phyloP scores from a whole-genome alignment of 257 asterid species.

The Parsonsia alboflavescens region DNA sequence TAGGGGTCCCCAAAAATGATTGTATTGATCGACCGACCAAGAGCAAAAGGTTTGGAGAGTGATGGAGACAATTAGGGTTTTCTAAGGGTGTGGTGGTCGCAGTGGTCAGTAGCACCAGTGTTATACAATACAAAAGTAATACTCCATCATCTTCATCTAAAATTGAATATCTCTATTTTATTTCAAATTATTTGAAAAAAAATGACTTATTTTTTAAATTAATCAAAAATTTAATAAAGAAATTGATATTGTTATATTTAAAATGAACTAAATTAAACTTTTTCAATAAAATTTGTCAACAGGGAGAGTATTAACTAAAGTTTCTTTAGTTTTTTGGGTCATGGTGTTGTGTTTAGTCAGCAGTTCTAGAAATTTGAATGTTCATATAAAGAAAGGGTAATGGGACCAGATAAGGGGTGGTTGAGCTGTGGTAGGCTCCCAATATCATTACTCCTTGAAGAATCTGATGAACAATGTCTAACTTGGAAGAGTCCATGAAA shows the following conservation, averaged over 20 bases:
- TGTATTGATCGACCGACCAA: slow-evolving; percentile 42
- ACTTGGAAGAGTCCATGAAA: background rate
- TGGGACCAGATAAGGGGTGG: background rate
- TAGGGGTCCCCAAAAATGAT: slow-evolving; percentile 38
- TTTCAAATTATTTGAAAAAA: too few species aligned
- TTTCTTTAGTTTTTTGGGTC: background rate
- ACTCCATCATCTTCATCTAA: too few species aligned
- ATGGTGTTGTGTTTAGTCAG: background rate
- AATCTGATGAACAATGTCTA: background rate
- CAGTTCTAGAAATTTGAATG: background rate
- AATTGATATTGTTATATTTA: too few species aligned
- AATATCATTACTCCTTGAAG: background rate
- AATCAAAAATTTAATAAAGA: too few species aligned
- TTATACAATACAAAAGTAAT: too few species aligned
- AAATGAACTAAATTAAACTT: too few species aligned
- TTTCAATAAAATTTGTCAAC: too few species aligned
- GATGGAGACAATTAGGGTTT: slow-evolving; percentile 15
- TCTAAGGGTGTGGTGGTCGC: background rate
- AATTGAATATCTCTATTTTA: too few species aligned
- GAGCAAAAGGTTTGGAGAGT: slow-evolving; percentile 4
- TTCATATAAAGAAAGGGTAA: background rate
- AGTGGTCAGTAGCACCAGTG: background rate
- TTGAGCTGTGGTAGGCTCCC: background rate
- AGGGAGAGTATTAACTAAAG: too few species aligned
- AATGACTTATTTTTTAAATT: too few species aligned